Conservation (phyloP, 805 yeast genomes). For the Candida endomychidarum region DNA sequence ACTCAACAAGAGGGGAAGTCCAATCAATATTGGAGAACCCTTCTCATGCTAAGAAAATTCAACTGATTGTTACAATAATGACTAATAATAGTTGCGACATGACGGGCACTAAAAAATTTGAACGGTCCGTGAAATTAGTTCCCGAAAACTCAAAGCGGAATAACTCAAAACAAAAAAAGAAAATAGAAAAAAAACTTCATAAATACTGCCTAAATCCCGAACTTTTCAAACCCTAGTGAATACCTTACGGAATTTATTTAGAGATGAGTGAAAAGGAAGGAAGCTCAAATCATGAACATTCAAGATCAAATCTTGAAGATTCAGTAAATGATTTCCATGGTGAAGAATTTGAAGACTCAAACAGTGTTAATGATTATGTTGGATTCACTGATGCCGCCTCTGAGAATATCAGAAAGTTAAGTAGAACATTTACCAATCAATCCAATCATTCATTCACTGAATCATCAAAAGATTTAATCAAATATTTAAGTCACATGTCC, state of each 20-base stretch:
- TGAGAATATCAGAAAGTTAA: conserved; percentile 16
- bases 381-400: conserved; percentile 19
- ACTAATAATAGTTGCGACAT: too few species aligned
- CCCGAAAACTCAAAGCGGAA: not conserved
- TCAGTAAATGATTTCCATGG: conserved; percentile 1
- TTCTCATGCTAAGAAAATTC: too few species aligned
- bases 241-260: not conserved
- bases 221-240: not conserved
- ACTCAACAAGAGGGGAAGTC: too few species aligned
- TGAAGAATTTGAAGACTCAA: conserved; percentile 6
- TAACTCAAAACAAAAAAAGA: conserved; percentile 4
- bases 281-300: not conserved
- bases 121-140: not conserved
- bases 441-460: conserved; percentile 12
- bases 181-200: not conserved
- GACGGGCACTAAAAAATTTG: not conserved
- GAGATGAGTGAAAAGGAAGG: conserved; percentile 6
- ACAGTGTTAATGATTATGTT: conserved; percentile 22
- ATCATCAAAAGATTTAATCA: conserved; percentile 27
- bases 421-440: conserved; percentile 18
- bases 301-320: not conserved
- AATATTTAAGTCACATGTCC: conserved; percentile 42
- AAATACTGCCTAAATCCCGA: not conserved
- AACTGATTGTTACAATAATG: too few species aligned
- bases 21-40: too few species aligned